Conservation (phyloP, 495 filamentous ascomycete species). For the Tetracladium marchalianum region DNA sequence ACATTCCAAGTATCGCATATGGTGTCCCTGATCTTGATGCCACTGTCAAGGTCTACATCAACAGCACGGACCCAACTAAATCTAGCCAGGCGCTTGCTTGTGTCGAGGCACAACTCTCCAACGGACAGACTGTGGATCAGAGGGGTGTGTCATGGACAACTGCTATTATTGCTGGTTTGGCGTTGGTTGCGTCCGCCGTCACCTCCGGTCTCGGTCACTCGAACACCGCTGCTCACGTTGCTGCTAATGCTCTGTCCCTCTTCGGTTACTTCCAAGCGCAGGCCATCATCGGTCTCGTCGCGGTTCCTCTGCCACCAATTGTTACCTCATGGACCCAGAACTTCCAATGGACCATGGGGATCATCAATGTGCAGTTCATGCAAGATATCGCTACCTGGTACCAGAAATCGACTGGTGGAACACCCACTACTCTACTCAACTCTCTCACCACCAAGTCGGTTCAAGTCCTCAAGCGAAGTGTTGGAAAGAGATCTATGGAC, state of each 20-base stretch:
- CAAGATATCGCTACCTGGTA: constrained; percentile 92
- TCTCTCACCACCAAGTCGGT: constrained; percentile 69
- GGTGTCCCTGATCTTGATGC: constrained; percentile 89
- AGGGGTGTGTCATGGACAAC: constrained; percentile 81
- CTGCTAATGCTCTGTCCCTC: constrained; percentile 82
- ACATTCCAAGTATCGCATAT: constrained; percentile 80
- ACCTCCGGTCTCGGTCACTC: constrained; percentile 77
- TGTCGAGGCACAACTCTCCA: constrained; percentile 80
- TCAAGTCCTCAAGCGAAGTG: constrained; percentile 66
- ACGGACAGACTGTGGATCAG: constrained; percentile 88
- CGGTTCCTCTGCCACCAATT: constrained; percentile 79
- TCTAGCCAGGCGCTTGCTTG: constrained; percentile 63
- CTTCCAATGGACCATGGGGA: constrained; percentile 98
- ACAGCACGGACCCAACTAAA: constrained; percentile 40
- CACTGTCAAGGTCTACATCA: constrained; percentile 73
- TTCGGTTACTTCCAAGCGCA: constrained; percentile 96
- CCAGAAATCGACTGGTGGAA: constrained; percentile 86
- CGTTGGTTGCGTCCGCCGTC: constrained; percentile 73
- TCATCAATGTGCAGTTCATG: constrained; percentile 81
- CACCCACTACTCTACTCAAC: constrained; percentile 69
- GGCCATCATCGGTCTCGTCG: constrained; percentile 85
- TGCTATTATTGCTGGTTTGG: constrained; percentile 76
- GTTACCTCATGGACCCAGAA: constrained; percentile 95
- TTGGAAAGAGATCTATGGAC: constrained; percentile 24
- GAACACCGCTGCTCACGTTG: constrained; percentile 95